Percentiles rank a stretch among this genome's conserved stretches.
Conservation (phyloP, 768 basidiomycete genomes). For the Sarcomyxa edulis region DNA sequence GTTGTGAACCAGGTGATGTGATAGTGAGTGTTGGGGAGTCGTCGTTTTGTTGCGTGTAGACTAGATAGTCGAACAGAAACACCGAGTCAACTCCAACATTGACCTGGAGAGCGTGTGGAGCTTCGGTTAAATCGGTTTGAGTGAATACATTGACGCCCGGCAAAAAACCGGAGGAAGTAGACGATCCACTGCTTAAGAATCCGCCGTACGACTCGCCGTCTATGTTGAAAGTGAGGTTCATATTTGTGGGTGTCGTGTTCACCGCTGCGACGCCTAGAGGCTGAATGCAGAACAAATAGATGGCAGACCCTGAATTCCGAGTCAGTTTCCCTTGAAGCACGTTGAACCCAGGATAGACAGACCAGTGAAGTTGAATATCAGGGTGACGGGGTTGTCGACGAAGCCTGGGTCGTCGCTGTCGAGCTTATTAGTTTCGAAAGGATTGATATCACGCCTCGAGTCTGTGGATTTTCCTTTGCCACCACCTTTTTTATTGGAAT, state of each 20-base stretch:
- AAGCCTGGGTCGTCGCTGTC: constrained; percentile 24
- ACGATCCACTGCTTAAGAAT: constrained; percentile 25
- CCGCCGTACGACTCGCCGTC: constrained; percentile 26
- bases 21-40: too few relatives aligned
- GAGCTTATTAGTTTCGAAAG: constrained; percentile 10
- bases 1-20: too few relatives aligned
- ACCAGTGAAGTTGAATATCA: constrained; percentile 42
- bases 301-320: constrained; percentile 34
- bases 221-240: constrained; percentile 39
- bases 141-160: constrained; percentile 33
- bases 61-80: constrained; percentile 44
- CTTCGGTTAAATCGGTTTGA: constrained; percentile 25
- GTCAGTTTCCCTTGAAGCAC: neutral
- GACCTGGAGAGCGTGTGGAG: constrained; percentile 36
- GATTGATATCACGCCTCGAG: constrained; percentile 8
- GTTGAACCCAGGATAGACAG: constrained; percentile 6
- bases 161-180: constrained; percentile 20
- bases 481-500: constrained; percentile 4
- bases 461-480: too few relatives aligned
- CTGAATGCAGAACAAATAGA: constrained; percentile 40
- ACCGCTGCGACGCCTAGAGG: constrained; percentile 20
- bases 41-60: constrained; percentile 35
- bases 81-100: constrained; percentile 38
- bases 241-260: constrained; percentile 26
- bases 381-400: constrained; percentile 24